These are phyloP conservation scores for Backusella liffmaniae DNA, from an alignment of 192 early-diverging fungal genomes.

Conservation along the genomic window DNA sequence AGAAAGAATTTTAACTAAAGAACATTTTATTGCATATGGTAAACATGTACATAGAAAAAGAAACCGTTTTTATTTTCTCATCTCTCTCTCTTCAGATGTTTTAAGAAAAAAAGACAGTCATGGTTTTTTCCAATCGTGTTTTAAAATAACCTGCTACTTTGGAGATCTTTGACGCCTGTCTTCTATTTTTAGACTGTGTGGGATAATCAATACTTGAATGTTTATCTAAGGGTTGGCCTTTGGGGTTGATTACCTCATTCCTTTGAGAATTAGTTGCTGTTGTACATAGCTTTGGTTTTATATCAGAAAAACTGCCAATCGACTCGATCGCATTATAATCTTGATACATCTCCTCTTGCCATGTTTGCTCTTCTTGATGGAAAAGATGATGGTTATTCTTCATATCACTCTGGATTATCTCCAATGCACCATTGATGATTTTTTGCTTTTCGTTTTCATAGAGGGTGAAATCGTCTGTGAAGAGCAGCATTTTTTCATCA, in stretches of 20 bases:
- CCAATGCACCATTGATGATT: not conserved
- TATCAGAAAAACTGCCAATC: not conserved
- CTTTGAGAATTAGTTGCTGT: not conserved
- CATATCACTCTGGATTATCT: not conserved
- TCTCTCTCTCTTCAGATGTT: not conserved
- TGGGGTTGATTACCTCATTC: not conserved
- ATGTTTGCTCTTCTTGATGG: not conserved
- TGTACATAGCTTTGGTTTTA: not conserved
- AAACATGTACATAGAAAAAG: not conserved
- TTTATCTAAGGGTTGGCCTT: not conserved
- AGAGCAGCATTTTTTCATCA: not conserved
- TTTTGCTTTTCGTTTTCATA: not conserved
- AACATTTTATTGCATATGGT: not conserved
- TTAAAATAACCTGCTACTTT: not conserved
- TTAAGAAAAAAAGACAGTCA: not conserved
- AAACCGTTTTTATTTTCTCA: not conserved
- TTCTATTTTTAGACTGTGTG: slow-evolving; percentile 6
- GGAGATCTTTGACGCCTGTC: not conserved
- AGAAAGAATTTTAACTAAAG: not conserved
- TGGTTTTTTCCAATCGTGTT: not conserved
- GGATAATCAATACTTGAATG: not conserved
- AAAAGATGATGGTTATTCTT: not conserved
- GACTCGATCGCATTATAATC: not conserved
- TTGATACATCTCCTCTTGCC: not conserved
- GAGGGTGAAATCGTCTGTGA: not conserved